Base-by-base conservation (phyloP, 768 basidiomycete species). In the Russula griseocarnosa region DNA sequence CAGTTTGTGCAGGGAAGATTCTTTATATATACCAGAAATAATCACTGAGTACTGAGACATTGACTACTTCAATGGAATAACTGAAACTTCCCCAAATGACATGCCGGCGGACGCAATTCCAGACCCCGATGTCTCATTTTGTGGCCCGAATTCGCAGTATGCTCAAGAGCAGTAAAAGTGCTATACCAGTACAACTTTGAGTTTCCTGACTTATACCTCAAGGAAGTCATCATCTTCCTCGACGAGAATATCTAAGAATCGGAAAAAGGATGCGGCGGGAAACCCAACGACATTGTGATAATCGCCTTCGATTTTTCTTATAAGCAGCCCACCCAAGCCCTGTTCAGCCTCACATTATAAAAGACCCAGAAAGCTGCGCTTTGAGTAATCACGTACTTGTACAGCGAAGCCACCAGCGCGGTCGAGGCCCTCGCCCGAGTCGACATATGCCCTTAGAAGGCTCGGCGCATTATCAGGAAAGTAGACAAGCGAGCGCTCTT, bases 341-440 rank as follows among this genome's bases (percentile, higher is more conserved):
- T 92, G 60, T 18, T 26, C 34, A 26, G 7, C 11, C 4, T 22
- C 34, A 50, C 55, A 53, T 32, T 22, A 22, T 46, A 10, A 46
- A 44, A 58, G 13, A 62, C 13, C 61, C 57, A 30, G 24, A 42
- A 26, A 22, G 49, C 49, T 38, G 58, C 7, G 5, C 32, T n/a
- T 22, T 22, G 52, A 5, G 11, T n/a, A 14, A 16, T 2, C 56
- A 70, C 78, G 53, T 66, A 92, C 93, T 80, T 98, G 96, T 46
- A 94, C 85, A 2, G 93, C 94, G 72, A 98, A 98, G 0, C 96
- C 96, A 3, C 96, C 96, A 0, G 96, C 95, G 22, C 93, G 82
- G 70, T 94, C 89, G 47, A 86, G 72, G 0, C 94, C 94, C 76
- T 97, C 94, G 7, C 86, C 90, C 59, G 82, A 88, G 40, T 92